These are phyloP conservation scores for Kalanchoe fedtschenkoi DNA, from an alignment of 164 flowering plant genomes.

Conservation along the genomic window DNA sequence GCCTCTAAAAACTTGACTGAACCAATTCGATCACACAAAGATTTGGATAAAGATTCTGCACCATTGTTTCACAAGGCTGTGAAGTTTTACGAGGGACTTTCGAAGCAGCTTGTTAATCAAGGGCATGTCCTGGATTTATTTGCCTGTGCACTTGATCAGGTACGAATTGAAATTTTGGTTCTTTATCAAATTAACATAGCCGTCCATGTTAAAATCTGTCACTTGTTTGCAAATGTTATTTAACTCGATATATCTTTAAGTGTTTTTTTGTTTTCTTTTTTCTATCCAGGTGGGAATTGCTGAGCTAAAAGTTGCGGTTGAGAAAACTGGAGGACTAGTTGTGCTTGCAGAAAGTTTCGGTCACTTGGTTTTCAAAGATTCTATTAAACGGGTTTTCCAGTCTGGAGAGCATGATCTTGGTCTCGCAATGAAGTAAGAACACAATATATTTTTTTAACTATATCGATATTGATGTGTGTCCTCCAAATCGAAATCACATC, in stretches of 20 bases:
- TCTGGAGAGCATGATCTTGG: conserved; percentile 73
- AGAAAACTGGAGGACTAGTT: conserved; percentile 88
- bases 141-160: conserved; percentile 99
- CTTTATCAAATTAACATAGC: background rate
- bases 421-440: conserved; percentile 64
- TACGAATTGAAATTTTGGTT: conserved; percentile 11
- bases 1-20: conserved; percentile 78
- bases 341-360: conserved; percentile 99
- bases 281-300: conserved; percentile 71
- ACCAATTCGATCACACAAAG: conserved; percentile 97
- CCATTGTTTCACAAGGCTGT: conserved; percentile 74
- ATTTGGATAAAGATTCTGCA: conserved; percentile 90
- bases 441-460: background rate
- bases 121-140: conserved; percentile 91
- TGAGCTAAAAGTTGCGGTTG: conserved; percentile 90
- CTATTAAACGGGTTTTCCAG: conserved; percentile 66
- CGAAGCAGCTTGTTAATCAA: conserved; percentile 93
- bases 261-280: background rate
- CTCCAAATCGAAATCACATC: background rate
- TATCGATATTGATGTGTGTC: background rate
- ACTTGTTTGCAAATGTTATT: background rate
- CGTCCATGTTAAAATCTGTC: background rate
- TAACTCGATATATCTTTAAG: background rate
- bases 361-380: conserved; percentile 88
- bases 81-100: conserved; percentile 82